phyloP scores from a whole-genome alignment of 73 alveolate species.

The Stentor roeselii region DNA sequence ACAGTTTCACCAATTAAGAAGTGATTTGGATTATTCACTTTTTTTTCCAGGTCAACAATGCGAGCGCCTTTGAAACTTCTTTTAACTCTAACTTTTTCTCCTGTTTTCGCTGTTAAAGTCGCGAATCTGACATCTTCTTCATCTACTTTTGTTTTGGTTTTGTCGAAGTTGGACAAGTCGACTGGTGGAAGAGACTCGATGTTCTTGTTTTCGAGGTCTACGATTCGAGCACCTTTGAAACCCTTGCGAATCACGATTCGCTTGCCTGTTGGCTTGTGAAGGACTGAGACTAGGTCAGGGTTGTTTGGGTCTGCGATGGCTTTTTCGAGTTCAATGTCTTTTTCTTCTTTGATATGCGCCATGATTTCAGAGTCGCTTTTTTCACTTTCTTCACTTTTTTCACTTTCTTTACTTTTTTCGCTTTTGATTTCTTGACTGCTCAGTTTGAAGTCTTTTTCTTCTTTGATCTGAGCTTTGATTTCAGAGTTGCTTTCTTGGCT shows the following conservation, averaged over 20 bases:
- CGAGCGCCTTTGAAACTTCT: constrained; percentile 26
- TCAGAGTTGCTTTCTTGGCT: no score
- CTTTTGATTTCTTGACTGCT: not conserved
- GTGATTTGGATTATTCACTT: not conserved
- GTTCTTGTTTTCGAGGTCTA: constrained; percentile 2
- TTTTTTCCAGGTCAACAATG: constrained; percentile 10
- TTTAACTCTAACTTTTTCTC: constrained; percentile 26
- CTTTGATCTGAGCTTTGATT: no score
- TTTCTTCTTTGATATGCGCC: not conserved
- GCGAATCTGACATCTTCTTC: constrained; percentile 13
- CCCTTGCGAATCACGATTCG: not conserved
- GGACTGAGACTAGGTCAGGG: not conserved
- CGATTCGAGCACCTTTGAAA: constrained; percentile 26
- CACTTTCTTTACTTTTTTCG: not conserved
- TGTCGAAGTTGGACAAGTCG: not conserved
- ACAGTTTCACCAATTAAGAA: not conserved
- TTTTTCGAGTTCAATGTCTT: constrained; percentile 9
- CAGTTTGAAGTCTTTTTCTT: not conserved
- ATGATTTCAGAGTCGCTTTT: not conserved
- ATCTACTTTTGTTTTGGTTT: not conserved
- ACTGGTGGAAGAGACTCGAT: not conserved
- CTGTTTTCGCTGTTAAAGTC: not conserved
- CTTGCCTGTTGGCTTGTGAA: not conserved
- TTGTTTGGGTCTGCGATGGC: not conserved
- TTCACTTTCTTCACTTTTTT: no score